phyloP scores from a whole-genome alignment of 2,329 filamentous ascomycete genomes.

The Scolecobasidium constrictum region DNA sequence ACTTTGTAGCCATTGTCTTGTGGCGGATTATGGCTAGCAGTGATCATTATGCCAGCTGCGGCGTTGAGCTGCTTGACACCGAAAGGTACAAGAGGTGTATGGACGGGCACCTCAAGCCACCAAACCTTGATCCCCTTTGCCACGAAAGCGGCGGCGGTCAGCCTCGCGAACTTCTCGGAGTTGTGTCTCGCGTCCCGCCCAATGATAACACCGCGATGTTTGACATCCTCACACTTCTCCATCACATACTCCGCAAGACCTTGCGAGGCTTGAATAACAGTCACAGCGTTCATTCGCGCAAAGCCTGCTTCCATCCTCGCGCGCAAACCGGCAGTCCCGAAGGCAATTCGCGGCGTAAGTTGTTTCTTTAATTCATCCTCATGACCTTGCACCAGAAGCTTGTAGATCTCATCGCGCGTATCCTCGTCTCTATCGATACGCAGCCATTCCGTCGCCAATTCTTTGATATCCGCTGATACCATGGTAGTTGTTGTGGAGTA shows the following conservation, averaged over 20 bases:
- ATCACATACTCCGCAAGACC: conserved; percentile 52
- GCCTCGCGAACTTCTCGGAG: conserved; percentile 47
- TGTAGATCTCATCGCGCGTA: conserved; percentile 44
- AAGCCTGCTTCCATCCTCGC: conserved; percentile 57
- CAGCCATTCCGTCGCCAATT: conserved; percentile 46
- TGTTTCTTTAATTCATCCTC: conserved; percentile 39
- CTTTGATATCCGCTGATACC: conserved; percentile 21
- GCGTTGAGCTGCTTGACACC: conserved; percentile 43
- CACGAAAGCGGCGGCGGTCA: conserved; percentile 50
- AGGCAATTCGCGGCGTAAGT: conserved; percentile 45
- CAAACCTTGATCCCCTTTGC: conserved; percentile 47
- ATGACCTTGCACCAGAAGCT: conserved; percentile 33
- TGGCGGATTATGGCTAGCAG: conserved; percentile 54
- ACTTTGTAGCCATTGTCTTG: conserved; percentile 59
- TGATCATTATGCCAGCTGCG: conserved; percentile 53
- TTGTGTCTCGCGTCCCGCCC: conserved; percentile 54
- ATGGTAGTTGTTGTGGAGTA: too few relatives aligned
- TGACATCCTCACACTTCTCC: conserved; percentile 29
- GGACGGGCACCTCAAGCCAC: conserved; percentile 44
- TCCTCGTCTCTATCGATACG: conserved; percentile 43
- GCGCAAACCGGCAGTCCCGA: conserved; percentile 51
- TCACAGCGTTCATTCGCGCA: conserved; percentile 48
- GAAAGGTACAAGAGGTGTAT: conserved; percentile 54
- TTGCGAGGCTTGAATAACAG: conserved; percentile 52
- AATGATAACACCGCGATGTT: conserved; percentile 43